Evolutionary conservation across 306 rosid genomes (phyloP).

Genomic region (Quercus bicolor): DNA sequence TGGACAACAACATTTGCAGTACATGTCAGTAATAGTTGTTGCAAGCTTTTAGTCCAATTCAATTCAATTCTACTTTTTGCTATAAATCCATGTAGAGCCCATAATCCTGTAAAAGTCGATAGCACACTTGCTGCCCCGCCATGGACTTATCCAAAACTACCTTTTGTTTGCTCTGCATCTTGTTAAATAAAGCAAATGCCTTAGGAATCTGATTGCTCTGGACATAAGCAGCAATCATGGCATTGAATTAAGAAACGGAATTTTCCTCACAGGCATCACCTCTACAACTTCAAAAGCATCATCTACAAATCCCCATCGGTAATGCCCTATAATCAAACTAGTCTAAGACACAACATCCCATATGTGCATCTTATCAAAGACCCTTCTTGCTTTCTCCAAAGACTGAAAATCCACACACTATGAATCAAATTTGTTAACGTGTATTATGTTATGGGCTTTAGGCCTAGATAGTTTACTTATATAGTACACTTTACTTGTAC

Average conservation of each 20-base stretch:
- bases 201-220: constrained; percentile 45
- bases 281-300: constrained; percentile 45
- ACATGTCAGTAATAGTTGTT: constrained; percentile 60
- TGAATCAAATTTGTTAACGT: constrained; percentile 21
- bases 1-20: constrained; percentile 64
- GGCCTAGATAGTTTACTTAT: too few relatives aligned
- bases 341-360: constrained; percentile 59
- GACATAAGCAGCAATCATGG: constrained; percentile 59
- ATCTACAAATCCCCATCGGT: constrained; percentile 43
- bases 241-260: constrained; percentile 55
- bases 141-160: constrained; percentile 43
- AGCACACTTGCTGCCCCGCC: constrained; percentile 56
- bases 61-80: constrained; percentile 35
- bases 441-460: too few relatives aligned
- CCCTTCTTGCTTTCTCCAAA: constrained; percentile 42
- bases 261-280: constrained; percentile 42
- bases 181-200: constrained; percentile 47
- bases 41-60: constrained; percentile 55
- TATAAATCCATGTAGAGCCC: constrained; percentile 48
- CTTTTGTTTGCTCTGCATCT: constrained; percentile 35
- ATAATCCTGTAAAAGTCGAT: constrained; percentile 56
- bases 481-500: too few relatives aligned
- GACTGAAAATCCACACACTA: constrained; percentile 37
- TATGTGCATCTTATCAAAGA: constrained; percentile 41
- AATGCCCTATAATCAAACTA: constrained; percentile 48